Percentiles rank a stretch among this genome's conserved stretches.
Conservation (phyloP, 768 basidiomycete genomes). For the Podaxis sp. region DNA sequence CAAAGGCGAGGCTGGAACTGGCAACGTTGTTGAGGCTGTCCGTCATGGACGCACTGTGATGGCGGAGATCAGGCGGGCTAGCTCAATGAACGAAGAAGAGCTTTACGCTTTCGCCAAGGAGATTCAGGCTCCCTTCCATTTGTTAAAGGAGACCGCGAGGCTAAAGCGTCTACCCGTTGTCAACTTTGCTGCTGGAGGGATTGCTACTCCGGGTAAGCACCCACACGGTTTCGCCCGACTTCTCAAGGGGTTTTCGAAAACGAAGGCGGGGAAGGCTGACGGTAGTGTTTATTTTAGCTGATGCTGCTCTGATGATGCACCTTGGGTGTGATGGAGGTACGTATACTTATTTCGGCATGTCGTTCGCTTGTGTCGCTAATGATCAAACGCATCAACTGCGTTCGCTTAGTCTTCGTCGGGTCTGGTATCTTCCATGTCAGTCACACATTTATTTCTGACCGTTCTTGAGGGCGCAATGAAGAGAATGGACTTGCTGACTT, state of each 20-base stretch:
- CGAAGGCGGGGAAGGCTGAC: background rate
- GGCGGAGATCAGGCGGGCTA: conserved; percentile 81
- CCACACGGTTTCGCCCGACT: background rate
- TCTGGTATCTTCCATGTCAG: conserved; percentile 94
- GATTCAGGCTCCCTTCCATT: conserved; percentile 89
- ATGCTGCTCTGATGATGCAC: conserved; percentile 99
- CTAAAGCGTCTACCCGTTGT: conserved; percentile 93
- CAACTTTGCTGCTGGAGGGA: conserved; percentile 94
- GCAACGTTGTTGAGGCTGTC: conserved; percentile 92
- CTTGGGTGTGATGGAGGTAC: conserved; percentile 93
- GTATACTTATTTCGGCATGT: conserved; percentile 24
- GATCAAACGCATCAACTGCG: background rate
- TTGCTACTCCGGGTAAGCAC: conserved; percentile 80
- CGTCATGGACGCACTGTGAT: conserved; percentile 85
- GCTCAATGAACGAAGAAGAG: conserved; percentile 92
- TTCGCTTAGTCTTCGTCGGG: conserved; percentile 84
- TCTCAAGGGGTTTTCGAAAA: background rate
- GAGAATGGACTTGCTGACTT: background rate
- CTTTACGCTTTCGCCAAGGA: conserved; percentile 92
- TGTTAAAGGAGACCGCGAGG: conserved; percentile 94
- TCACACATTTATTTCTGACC: conserved; percentile 16
- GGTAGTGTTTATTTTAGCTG: conserved; percentile 47
- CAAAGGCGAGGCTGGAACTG: conserved; percentile 90
- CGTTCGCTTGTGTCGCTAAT: conserved; percentile 11
- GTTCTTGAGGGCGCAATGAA: background rate